These are phyloP conservation scores for Tricholomella constricta DNA, from an alignment of 768 basidiomycete species.

Conservation along the genomic window DNA sequence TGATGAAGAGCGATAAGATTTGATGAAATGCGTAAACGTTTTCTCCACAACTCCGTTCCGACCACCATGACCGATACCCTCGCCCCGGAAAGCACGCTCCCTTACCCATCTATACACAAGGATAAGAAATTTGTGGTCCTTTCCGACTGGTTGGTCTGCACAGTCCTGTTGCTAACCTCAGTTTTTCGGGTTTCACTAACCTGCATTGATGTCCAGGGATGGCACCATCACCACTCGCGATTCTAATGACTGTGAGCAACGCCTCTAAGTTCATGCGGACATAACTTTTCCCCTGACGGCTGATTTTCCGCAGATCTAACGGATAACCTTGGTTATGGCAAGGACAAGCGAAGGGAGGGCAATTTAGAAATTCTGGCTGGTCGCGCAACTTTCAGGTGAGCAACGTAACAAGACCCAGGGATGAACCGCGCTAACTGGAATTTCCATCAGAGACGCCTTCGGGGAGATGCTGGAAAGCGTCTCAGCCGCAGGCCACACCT, in stretches of 20 bases:
- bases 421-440: neutral
- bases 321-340: constrained; percentile 88
- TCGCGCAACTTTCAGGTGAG: constrained; percentile 67
- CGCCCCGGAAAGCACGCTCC: constrained; percentile 65
- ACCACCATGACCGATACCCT: constrained; percentile 17
- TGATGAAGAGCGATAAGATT: constrained; percentile 11
- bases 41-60: neutral
- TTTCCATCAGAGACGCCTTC: constrained; percentile 74
- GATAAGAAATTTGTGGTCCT: constrained; percentile 86
- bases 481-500: constrained; percentile 68
- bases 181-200: neutral
- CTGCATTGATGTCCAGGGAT: constrained; percentile 54
- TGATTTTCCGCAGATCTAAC: constrained; percentile 62
- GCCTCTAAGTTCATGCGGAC: neutral
- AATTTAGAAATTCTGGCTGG: constrained; percentile 76
- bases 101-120: constrained; percentile 77
- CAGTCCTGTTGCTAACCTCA: neutral
- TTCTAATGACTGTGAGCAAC: constrained; percentile 82
- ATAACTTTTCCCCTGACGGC: neutral
- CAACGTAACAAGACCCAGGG: constrained; percentile 15
- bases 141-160: constrained; percentile 79
- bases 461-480: constrained; percentile 84
- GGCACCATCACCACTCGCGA: constrained; percentile 93
- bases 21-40: neutral
- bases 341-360: constrained; percentile 66